A percentile compares a stretch with the other conserved stretches of the same genome.
These are phyloP conservation scores for Prunus mira DNA, from an alignment of 306 rosid genomes.

Conservation along the genomic window DNA sequence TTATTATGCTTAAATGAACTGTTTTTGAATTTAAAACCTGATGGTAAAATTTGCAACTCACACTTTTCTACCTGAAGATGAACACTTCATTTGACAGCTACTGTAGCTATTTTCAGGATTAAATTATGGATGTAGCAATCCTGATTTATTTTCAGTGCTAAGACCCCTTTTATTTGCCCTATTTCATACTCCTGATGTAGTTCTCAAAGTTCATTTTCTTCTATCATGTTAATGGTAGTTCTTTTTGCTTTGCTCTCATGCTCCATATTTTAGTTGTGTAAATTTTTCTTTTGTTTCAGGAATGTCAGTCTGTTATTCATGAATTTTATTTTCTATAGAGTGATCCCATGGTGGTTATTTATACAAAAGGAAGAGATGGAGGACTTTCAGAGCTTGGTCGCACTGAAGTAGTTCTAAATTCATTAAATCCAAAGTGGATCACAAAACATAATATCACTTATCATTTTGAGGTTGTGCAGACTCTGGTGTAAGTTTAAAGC, in stretches of 20 bases:
- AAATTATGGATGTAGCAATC: not conserved
- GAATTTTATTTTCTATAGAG: slow-evolving; percentile 53
- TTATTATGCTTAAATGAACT: not conserved
- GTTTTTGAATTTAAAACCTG: not conserved
- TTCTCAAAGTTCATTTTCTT: not conserved
- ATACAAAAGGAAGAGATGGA: slow-evolving; percentile 76
- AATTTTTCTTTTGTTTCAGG: slow-evolving; percentile 22
- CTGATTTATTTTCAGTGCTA: not conserved
- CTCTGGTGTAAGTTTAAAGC: slow-evolving; percentile 78
- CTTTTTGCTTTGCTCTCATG: not conserved
- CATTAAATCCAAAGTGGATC: slow-evolving; percentile 85
- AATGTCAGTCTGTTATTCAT: slow-evolving; percentile 7
- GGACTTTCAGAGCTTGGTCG: slow-evolving; percentile 79
- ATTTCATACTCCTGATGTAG: not conserved
- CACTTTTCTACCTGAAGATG: not conserved
- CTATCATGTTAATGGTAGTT: not conserved
- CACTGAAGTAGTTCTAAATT: slow-evolving; percentile 85
- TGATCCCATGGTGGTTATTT: slow-evolving; percentile 85
- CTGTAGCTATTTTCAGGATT: not conserved
- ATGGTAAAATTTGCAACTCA: not conserved
- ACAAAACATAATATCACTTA: slow-evolving; percentile 62
- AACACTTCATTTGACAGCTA: not conserved
- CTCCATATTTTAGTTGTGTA: slow-evolving; percentile 15
- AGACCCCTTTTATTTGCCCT: not conserved
- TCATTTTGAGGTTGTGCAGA: slow-evolving; percentile 88